Percentiles rank a stretch among this genome's conserved stretches.
Evolutionary conservation across 2,329 filamentous ascomycete species (phyloP).

Genomic region (Beauveria bassiana): DNA sequence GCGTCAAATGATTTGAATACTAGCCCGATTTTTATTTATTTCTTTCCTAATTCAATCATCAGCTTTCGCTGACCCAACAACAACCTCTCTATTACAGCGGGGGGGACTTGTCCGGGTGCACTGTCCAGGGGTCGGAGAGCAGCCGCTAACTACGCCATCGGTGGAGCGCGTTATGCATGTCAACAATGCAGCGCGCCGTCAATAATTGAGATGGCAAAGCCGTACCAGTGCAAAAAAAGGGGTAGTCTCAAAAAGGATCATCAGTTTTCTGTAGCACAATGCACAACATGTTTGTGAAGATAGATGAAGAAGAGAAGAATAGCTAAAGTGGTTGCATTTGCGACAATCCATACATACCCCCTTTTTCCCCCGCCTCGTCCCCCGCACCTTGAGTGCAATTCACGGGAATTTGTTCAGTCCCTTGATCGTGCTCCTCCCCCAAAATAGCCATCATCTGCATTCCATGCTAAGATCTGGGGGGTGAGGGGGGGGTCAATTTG

Average conservation of each 20-base stretch:
- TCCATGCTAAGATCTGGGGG: no score
- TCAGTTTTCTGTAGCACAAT: slow-evolving; percentile 2
- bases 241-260: background rate
- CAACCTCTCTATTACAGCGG: background rate
- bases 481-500: no score
- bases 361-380: no score
- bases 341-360: no score
- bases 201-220: no score
- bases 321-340: background rate
- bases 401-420: background rate
- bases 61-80: slow-evolving; percentile 6
- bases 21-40: background rate
- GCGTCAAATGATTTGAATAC: background rate
- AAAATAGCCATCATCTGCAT: no score
- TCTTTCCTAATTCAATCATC: slow-evolving; percentile 1
- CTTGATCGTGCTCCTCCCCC: background rate
- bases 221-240: background rate
- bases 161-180: slow-evolving; percentile 10
- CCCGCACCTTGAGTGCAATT: no score
- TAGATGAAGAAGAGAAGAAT: background rate
- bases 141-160: background rate
- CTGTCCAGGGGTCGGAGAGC: background rate
- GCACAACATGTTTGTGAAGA: background rate
- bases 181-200: slow-evolving; percentile 7
- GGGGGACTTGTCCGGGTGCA: background rate